Conservation (phyloP, 805 yeast species). For the Kodamaea laetipori region DNA sequence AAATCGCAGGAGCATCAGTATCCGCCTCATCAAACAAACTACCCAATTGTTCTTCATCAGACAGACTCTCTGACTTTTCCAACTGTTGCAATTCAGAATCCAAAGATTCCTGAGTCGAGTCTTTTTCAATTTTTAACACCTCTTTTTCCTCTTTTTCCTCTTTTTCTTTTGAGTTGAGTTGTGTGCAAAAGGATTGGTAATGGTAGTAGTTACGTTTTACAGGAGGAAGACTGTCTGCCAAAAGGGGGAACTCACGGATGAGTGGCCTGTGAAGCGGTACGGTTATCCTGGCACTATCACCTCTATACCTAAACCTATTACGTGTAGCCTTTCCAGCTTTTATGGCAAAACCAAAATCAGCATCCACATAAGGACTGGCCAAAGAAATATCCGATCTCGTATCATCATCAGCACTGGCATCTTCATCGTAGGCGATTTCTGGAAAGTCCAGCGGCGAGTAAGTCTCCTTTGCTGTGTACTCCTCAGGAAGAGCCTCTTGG, state of each 20-base stretch:
- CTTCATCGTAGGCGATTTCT: constrained; percentile 18
- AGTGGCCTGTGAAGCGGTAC: constrained; percentile 48
- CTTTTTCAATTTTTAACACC: too few relatives aligned
- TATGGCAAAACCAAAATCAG: constrained; percentile 50
- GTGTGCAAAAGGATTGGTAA: constrained; percentile 25
- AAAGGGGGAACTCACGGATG: constrained; percentile 36
- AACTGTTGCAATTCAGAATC: not conserved
- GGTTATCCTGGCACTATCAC: constrained; percentile 28
- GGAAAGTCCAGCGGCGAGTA: constrained; percentile 39
- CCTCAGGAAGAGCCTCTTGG: constrained; percentile 17
- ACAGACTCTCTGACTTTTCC: constrained; percentile 16
- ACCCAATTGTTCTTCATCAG: constrained; percentile 31
- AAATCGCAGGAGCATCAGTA: constrained; percentile 18
- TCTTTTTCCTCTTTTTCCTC: constrained; percentile 15
- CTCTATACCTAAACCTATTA: constrained; percentile 4
- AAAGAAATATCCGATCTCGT: constrained; percentile 48
- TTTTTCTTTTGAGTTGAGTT: constrained; percentile 1
- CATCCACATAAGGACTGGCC: constrained; percentile 54
- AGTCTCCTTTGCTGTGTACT: constrained; percentile 19
- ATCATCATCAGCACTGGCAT: constrained; percentile 10
- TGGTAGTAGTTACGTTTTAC: constrained; percentile 35
- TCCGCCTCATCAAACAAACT: constrained; percentile 13
- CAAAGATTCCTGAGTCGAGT: constrained; percentile 10
- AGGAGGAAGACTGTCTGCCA: constrained; percentile 31
- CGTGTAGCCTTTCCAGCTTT: constrained; percentile 26